These are phyloP conservation scores for Cyclotella baltica DNA, from an alignment of 108 stramenopile species.

Conservation along the genomic window DNA sequence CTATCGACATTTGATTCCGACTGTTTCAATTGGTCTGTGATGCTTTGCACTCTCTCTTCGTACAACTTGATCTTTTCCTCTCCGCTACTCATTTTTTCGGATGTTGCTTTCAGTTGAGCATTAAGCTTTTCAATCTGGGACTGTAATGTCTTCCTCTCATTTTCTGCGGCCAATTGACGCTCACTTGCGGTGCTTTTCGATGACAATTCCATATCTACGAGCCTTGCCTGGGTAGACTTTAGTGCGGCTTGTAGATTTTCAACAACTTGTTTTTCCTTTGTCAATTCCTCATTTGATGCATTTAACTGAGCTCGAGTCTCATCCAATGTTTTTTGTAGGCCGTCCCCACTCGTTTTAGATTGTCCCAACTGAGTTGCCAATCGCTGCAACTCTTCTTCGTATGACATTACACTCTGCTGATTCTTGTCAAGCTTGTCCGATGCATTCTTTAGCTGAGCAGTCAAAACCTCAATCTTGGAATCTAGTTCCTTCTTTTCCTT, in stretches of 20 bases:
- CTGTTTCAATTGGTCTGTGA: background rate
- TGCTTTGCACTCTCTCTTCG: slow-evolving; percentile 9
- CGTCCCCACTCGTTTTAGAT: slow-evolving; percentile 26
- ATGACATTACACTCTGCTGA: slow-evolving; percentile 27
- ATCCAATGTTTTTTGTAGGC: slow-evolving; percentile 16
- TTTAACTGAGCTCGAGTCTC: background rate
- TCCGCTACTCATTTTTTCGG: background rate
- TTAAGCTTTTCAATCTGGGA: background rate
- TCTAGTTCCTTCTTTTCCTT: slow-evolving; percentile 30
- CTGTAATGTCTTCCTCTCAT: background rate
- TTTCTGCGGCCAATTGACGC: background rate
- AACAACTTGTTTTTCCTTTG: background rate
- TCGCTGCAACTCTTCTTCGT: slow-evolving; percentile 28
- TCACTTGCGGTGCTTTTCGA: slow-evolving; percentile 17
- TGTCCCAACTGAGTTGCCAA: slow-evolving; percentile 31
- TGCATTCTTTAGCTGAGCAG: slow-evolving; percentile 32
- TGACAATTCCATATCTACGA: slow-evolving; percentile 1
- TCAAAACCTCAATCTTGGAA: slow-evolving; percentile 18
- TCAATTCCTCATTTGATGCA: background rate
- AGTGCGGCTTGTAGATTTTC: background rate
- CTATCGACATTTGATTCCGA: background rate
- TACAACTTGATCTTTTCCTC: slow-evolving; percentile 11
- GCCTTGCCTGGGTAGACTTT: slow-evolving; percentile 1
- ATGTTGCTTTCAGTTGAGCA: background rate
- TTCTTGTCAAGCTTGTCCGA: slow-evolving; percentile 12